Evolutionary conservation across 2,329 filamentous ascomycete species (phyloP).

Genomic region (Aspergillus glaucus): DNA sequence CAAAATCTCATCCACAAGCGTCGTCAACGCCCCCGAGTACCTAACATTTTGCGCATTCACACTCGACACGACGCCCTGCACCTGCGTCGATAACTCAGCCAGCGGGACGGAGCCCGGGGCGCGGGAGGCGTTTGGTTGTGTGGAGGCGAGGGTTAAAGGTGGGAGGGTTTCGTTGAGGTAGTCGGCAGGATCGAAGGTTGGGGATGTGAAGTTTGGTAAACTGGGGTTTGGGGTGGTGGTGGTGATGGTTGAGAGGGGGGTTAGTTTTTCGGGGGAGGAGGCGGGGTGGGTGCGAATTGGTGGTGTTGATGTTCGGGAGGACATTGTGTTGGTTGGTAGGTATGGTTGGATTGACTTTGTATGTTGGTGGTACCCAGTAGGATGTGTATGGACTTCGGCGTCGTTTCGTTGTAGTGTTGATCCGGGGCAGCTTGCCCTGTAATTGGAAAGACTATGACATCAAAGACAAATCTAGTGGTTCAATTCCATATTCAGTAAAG

Average conservation of each 20-base stretch:
- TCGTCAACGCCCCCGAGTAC: conserved; percentile 72
- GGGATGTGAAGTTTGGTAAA: conserved; percentile 64
- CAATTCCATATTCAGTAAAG: no score
- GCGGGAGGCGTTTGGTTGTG: conserved; percentile 31
- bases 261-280: conserved; percentile 17
- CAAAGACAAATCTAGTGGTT: no score
- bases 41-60: conserved; percentile 83
- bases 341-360: no score
- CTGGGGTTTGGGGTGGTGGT: not conserved
- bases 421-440: no score
- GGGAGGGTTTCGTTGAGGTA: conserved; percentile 79
- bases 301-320: not conserved
- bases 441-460: no score
- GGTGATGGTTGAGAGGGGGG: conserved; percentile 22
- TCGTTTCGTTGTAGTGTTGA: no score
- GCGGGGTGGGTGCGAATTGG: conserved; percentile 12
- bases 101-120: conserved; percentile 53
- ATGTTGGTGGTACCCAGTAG: no score
- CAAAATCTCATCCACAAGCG: conserved; percentile 90
- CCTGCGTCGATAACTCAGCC: conserved; percentile 70
- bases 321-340: no score
- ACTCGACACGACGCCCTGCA: conserved; percentile 77
- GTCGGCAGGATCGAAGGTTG: conserved; percentile 73
- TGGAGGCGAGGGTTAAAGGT: conserved; percentile 51
- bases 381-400: no score